A percentile compares a stretch with the other conserved stretches of the same genome.
These are phyloP conservation scores for Neurospora sp. DNA, from an alignment of 495 filamentous ascomycete genomes.

Conservation along the genomic window DNA sequence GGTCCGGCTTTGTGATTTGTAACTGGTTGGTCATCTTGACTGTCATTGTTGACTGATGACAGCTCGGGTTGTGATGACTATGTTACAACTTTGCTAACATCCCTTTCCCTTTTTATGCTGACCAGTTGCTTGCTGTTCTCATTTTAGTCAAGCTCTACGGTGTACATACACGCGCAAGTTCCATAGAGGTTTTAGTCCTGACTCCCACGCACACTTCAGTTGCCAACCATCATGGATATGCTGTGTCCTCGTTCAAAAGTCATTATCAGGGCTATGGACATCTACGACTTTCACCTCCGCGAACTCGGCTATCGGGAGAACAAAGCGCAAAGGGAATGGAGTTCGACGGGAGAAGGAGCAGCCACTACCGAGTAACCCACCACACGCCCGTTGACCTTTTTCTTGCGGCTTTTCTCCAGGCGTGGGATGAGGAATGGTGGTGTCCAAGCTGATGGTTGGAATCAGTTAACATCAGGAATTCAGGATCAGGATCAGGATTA, in stretches of 20 bases:
- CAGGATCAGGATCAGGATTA: neutral
- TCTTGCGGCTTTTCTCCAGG: neutral
- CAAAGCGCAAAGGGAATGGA: neutral
- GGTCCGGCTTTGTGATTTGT: neutral
- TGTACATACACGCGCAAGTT: neutral
- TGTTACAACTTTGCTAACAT: neutral
- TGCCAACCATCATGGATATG: neutral
- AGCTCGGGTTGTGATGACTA: neutral
- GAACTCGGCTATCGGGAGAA: neutral
- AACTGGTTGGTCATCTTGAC: neutral
- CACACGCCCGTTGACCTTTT: too few relatives aligned
- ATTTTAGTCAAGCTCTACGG: neutral
- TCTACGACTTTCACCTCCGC: neutral
- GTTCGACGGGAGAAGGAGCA: neutral
- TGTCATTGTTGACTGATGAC: neutral
- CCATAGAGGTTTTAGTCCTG: neutral
- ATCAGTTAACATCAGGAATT: neutral
- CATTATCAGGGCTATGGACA: neutral
- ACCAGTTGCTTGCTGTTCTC: neutral
- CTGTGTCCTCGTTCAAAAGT: neutral
- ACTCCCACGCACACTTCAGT: neutral
- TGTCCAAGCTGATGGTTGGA: neutral
- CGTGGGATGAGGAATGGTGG: neutral
- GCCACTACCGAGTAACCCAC: neutral
- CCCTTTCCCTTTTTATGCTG: neutral